Conservation (phyloP, 495 filamentous ascomycete species). For the Elaphomyces granulatus region DNA sequence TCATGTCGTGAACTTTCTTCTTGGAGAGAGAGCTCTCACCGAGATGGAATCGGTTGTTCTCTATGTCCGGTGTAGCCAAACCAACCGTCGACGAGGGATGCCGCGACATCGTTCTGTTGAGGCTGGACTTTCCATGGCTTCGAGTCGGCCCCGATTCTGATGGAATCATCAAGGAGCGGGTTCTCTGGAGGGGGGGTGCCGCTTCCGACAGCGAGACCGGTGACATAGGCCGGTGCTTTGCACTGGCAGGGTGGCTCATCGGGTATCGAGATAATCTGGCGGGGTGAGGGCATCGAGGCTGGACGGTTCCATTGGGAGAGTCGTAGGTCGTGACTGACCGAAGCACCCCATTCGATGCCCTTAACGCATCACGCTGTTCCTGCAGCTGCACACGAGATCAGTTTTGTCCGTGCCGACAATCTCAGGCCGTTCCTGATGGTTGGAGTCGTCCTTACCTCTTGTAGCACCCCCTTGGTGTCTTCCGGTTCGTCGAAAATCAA, state of each 20-base stretch:
- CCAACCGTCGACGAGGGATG: conserved; percentile 23
- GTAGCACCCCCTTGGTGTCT: conserved; percentile 37
- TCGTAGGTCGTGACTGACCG: conserved; percentile 30
- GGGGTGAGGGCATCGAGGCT: conserved; percentile 15
- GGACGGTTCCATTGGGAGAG: conserved; percentile 18
- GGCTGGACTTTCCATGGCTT: conserved; percentile 11
- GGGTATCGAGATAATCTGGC: conserved; percentile 18
- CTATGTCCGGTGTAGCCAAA: conserved; percentile 32
- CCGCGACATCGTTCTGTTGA: conserved; percentile 15
- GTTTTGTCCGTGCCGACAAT: too few species aligned
- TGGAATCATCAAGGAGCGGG: conserved; percentile 18
- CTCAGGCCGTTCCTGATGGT: too few species aligned
- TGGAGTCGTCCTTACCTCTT: conserved; percentile 42
- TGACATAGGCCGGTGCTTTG: conserved; percentile 38
- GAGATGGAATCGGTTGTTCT: conserved; percentile 17
- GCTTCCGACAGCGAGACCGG: conserved; percentile 46
- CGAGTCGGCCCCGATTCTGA: conserved; percentile 25
- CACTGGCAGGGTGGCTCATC: conserved; percentile 13
- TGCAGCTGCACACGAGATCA: too few species aligned
- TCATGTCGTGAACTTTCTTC: conserved; percentile 24
- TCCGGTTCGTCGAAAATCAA: conserved; percentile 56
- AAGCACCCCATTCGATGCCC: conserved; percentile 40
- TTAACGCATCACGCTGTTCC: conserved; percentile 35
- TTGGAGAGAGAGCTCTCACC: conserved; percentile 18
- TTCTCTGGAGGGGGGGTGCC: conserved; percentile 27